Conservation (phyloP, 2,329 filamentous ascomycete species). For the Colletotrichum theobromicola region DNA sequence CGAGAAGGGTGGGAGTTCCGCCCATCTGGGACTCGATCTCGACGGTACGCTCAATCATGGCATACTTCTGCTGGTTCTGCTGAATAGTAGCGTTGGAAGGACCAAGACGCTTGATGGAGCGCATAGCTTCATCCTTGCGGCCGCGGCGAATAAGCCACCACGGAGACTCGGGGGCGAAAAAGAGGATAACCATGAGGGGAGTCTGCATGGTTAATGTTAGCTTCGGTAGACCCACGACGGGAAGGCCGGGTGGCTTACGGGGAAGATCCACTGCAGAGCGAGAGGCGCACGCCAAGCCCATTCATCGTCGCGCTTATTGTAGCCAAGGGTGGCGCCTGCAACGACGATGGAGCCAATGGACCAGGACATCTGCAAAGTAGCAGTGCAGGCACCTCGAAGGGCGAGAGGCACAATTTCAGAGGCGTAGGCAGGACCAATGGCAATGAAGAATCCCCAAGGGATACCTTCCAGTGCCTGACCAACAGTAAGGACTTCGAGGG, state of each 20-base stretch:
- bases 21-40: slow-evolving; percentile 52
- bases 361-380: slow-evolving; percentile 70
- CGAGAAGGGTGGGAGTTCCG: slow-evolving; percentile 50
- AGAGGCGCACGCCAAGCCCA: slow-evolving; percentile 50
- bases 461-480: slow-evolving; percentile 64
- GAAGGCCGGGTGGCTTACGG: slow-evolving; percentile 24
- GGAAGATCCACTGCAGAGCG: slow-evolving; percentile 64
- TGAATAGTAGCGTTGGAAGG: slow-evolving; percentile 23
- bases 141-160: slow-evolving; percentile 61
- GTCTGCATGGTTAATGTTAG: slow-evolving; percentile 32
- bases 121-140: slow-evolving; percentile 43
- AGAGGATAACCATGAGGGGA: slow-evolving; percentile 57
- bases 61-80: slow-evolving; percentile 48
- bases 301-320: slow-evolving; percentile 44
- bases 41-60: slow-evolving; percentile 63
- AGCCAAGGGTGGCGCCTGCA: slow-evolving; percentile 56
- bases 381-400: slow-evolving; percentile 60
- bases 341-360: slow-evolving; percentile 66
- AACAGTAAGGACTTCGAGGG: slow-evolving; percentile 47
- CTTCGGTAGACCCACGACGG: background rate
- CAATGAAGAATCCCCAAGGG: slow-evolving; percentile 68
- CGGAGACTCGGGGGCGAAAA: slow-evolving; percentile 53
- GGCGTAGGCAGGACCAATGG: slow-evolving; percentile 66
- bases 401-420: slow-evolving; percentile 63
- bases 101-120: slow-evolving; percentile 52